Conservation (phyloP, 257 asterid species). For the Jacaranda copaia region DNA sequence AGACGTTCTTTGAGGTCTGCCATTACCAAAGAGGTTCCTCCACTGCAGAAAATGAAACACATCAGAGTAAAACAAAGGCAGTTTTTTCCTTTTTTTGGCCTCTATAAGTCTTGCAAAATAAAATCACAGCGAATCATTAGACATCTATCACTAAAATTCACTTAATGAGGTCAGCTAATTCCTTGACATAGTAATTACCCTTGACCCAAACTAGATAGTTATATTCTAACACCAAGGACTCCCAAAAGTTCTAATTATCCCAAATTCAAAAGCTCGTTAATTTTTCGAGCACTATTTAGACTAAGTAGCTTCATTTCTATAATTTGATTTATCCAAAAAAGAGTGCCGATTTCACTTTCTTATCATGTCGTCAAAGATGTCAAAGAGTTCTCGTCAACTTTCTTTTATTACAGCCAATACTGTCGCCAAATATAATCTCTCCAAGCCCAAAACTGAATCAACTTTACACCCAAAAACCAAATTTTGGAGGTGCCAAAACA, state of each 20-base stretch:
- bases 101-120: slow-evolving; percentile 21
- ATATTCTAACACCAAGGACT: background rate
- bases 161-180: background rate
- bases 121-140: slow-evolving; percentile 12
- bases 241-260: background rate
- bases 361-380: slow-evolving; percentile 11
- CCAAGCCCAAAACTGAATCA: slow-evolving; percentile 15
- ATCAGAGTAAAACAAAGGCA: background rate
- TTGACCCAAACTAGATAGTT: background rate
- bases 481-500: background rate
- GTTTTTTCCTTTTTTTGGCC: background rate
- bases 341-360: background rate
- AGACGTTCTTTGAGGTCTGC: slow-evolving; percentile 92
- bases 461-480: background rate
- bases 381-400: background rate
- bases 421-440: background rate
- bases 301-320: slow-evolving; percentile 12
- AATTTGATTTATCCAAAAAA: background rate
- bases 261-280: background rate
- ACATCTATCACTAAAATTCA: slow-evolving; percentile 11
- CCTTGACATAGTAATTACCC: background rate
- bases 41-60: slow-evolving; percentile 39
- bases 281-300: background rate
- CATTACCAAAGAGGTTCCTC: slow-evolving; percentile 55
- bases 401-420: background rate